These are phyloP conservation scores for Thelonectria rubi DNA, from an alignment of 2,329 filamentous ascomycete genomes.

Conservation along the genomic window DNA sequence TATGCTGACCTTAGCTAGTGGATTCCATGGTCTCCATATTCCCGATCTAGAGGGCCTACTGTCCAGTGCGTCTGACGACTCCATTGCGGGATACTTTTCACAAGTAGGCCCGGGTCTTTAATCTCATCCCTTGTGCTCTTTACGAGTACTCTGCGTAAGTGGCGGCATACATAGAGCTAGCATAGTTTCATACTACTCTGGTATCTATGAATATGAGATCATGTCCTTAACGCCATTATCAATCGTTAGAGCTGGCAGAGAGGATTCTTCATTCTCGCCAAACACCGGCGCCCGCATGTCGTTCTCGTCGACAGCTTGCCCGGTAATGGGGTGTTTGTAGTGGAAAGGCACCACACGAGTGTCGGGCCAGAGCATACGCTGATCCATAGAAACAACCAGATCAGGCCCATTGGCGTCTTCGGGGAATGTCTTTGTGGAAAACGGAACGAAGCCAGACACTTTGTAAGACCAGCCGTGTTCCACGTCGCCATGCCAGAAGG, in stretches of 20 bases:
- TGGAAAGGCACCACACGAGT: conserved; percentile 22
- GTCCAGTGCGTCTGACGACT: conserved; percentile 2
- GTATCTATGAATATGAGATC: neutral
- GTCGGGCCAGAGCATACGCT: conserved; percentile 21
- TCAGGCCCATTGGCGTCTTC: conserved; percentile 5
- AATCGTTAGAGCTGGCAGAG: conserved; percentile 9
- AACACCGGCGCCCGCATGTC: conserved; percentile 20
- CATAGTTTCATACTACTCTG: neutral
- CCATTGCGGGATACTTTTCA: neutral
- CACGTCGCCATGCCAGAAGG: conserved; percentile 24
- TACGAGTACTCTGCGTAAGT: neutral
- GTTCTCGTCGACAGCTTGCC: conserved; percentile 9
- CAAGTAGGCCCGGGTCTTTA: neutral
- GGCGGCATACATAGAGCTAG: no score
- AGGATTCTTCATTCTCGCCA: neutral
- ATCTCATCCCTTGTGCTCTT: neutral
- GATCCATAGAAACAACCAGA: neutral
- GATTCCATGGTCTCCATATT: conserved; percentile 16
- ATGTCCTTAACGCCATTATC: neutral
- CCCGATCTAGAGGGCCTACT: conserved; percentile 19
- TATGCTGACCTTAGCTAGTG: neutral
- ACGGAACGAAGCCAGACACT: conserved; percentile 19
- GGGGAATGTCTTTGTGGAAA: conserved; percentile 16
- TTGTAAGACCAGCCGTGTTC: conserved; percentile 22
- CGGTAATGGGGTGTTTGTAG: conserved; percentile 15